These are phyloP conservation scores for Lophium mytilinum DNA, from an alignment of 495 filamentous ascomycete species.

Conservation along the genomic window DNA sequence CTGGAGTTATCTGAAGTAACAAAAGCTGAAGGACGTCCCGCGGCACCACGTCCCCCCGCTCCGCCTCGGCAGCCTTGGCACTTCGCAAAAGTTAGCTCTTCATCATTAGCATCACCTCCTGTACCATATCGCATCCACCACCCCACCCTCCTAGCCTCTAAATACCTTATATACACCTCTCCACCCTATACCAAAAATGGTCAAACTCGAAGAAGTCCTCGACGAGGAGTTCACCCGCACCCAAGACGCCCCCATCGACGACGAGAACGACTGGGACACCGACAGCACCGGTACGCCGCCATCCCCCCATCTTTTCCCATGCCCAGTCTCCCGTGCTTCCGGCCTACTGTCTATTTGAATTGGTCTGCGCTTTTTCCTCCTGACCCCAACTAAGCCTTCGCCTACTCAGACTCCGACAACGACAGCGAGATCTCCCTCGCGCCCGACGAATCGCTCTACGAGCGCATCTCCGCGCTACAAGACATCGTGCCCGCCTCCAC, in stretches of 20 bases:
- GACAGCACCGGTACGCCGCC: conserved; percentile 62
- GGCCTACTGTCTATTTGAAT: background rate
- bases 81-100: too few relatives aligned
- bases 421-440: conserved; percentile 51
- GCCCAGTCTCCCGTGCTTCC: background rate
- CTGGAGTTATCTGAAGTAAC: too few relatives aligned
- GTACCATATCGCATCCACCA: too few relatives aligned
- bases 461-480: conserved; percentile 76
- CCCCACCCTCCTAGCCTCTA: too few relatives aligned
- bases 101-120: too few relatives aligned
- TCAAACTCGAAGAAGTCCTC: conserved; percentile 89
- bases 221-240: conserved; percentile 82
- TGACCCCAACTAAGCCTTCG: background rate
- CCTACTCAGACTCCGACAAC: conserved; percentile 13
- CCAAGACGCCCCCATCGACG: conserved; percentile 66
- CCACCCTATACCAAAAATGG: conserved; percentile 55
- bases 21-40: too few relatives aligned
- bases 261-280: conserved; percentile 73
- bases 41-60: too few relatives aligned
- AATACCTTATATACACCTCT: too few relatives aligned
- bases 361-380: conserved; percentile 7
- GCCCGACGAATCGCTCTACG: conserved; percentile 57
- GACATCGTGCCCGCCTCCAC: conserved; percentile 85
- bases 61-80: too few relatives aligned
- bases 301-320: conserved; percentile 1